Evolutionary conservation across 2,329 filamentous ascomycete species (phyloP), one percentile per base, ranked within the genome.

Genomic region (Trichophyton benhamiae): DNA sequence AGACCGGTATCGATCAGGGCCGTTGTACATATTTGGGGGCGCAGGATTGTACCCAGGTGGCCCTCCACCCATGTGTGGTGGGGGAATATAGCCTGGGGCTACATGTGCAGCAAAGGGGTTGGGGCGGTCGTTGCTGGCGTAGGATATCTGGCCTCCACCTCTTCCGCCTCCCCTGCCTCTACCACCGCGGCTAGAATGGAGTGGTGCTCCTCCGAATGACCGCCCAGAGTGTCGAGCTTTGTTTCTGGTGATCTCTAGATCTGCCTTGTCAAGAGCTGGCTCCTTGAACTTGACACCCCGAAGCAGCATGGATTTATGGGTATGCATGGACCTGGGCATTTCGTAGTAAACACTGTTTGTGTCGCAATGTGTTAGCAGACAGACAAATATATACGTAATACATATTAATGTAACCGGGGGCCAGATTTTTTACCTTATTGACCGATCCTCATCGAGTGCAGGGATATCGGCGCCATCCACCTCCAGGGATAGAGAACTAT

Each of bases 251-350:
- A 82, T 80, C 65, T 91, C 87, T 60, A 92, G 84, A 69, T 96
- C 91, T 62, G 82, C 83, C 38, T 83, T 81, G 62, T 88, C 87
- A 0, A 99, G 82, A 8, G 84, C 87, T 1, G 89, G 84, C 1
- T 81, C 76, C 3, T 88, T 84, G 61, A 91, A 80, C 67, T 87
- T 85, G 44, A 91, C 85, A 11, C 94, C 94, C 2, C 90, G 86
- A 41, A 99, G 80, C 13, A 99, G 82, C 88, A 96, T 95, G 4
- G 91, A 96, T 72, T 96, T 96, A 76, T 99, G 94, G 3, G 84
- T 78, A 67, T 89, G 82, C 8, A 79, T 79, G 17, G 83, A 84
- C 46, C 81, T 79, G 0, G 92, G 91, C 75, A 96, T 87, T 52
- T 90, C 84, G 71, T 95, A 99, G 69, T 88, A 79, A 9, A 97